Base-by-base conservation (phyloP, 1,139 yeast species). In the Hemisphaericaspora xylofermentans region DNA sequence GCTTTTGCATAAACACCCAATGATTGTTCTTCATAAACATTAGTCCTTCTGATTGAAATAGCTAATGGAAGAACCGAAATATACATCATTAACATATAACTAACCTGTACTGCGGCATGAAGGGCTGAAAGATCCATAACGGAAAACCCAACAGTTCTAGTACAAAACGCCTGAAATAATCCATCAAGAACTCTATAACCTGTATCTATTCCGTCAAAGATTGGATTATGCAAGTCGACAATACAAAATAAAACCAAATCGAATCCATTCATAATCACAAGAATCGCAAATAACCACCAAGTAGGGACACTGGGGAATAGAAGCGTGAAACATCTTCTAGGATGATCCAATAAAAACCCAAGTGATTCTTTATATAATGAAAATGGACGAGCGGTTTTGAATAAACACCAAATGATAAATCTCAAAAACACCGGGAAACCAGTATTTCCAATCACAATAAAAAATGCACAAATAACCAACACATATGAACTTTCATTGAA, bases 31-130 rank as follows among this genome's bases (percentile, higher is more conserved):
- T 93, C 99, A 63, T 93, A 93, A 37, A 93, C 99, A 60, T 93
- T 93, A 17, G 98, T 93, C 59, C 97, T 78, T 65, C 99, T 82
- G 51, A 93, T 89, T 35, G 97, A 88, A 53, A 93, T 93, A 31
- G 98, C 98, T 55, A 93, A 70, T 0, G 99, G 99, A 57, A 91
- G 71, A 38, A 93, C 97, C 5, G 98, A 91, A 24, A 94, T 88
- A 66, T 94, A 93, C 98, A 93, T 93, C 98, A 93, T 91, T 48
- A 93, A 75, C 82, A 89, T 76, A 60, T 94, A 94, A 54, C 95
- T 83, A 32, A 93, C 95, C 60, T 88, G 96, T 36, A 93, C 87
- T 0, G 96, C 95, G 0, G 97, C 93, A 56, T 91, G 95, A 40
- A 93, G 68, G 35, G 63, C 60, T 4, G 88, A 68, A 33, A 93